Base-by-base conservation (phyloP, 306 rosid genomes). In the Ammopiptanthus mongolicus region DNA sequence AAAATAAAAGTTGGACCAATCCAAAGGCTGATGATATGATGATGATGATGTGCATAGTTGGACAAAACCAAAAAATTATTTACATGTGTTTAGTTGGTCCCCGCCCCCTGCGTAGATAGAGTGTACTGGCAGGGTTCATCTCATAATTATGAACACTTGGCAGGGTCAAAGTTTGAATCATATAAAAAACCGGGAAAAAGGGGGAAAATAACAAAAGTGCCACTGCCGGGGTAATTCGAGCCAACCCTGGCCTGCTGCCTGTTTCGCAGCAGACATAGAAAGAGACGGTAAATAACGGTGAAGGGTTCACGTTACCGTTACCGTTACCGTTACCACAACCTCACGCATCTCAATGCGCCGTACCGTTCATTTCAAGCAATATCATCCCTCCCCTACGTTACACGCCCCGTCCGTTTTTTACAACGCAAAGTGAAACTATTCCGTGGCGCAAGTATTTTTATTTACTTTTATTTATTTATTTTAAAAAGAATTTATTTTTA, bases 161-260 rank as follows among this genome's bases (percentile, higher is more conserved):
- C 15, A 12, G 5, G 50, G 17, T 44, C 5, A 44, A 44, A 44
- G n/a, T 41, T 44, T 13, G 50, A 44, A 4, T 12, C 50, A 44
- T 44, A 11, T 1, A 44, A 36, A 36, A 36, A 36, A 5, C 1
- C 1, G 2, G 39, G 0, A 34, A 34, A 34, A 34, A 34, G 6
- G 39, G 2, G 3, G 28, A 37, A 37, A 36, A 71, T 55, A 3
- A 53, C 52, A 8, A 37, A 53, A 71, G 37, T 78, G 65, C 85
- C 83, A 21, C 15, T 53, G 89, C 88, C 87, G 89, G 92, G 84
- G 84, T 84, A 81, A 83, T 82, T 81, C 71, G 74, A 87, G 89
- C 91, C 88, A 87, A 84, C 77, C 84, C 73, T 87, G 88, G 81
- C 84, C 72, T 89, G 89, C 82, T 87, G 92, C 97, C 92, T 91